Percentiles rank a stretch among this genome's conserved stretches.
Evolutionary conservation across 2,329 filamentous ascomycete genomes (phyloP).

Genomic region (Rutstroemia sydowiana): DNA sequence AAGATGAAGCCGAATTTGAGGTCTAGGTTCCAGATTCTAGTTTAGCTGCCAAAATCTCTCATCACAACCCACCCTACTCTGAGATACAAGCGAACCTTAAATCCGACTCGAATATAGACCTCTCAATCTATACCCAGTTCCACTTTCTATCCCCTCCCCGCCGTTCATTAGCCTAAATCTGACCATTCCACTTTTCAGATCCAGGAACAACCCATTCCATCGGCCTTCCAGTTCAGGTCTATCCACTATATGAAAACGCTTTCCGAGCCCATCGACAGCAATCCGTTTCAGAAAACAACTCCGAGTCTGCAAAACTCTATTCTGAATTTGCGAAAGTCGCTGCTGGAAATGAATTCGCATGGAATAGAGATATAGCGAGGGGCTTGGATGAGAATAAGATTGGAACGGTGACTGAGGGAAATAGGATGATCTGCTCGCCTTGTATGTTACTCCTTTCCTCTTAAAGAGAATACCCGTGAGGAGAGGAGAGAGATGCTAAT

Average conservation of each 20-base stretch:
- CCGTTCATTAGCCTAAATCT: neutral
- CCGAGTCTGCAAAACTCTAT: constrained; percentile 54
- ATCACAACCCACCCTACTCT: too few species aligned
- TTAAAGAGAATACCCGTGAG: too few species aligned
- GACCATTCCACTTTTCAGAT: constrained; percentile 32
- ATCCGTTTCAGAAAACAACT: constrained; percentile 45
- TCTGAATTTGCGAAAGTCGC: constrained; percentile 52
- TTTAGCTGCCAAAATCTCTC: too few species aligned
- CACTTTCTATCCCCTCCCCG: neutral
- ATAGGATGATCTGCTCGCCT: constrained; percentile 61
- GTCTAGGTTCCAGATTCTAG: too few species aligned
- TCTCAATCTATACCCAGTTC: neutral
- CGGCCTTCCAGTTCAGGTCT: constrained; percentile 58
- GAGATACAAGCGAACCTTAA: too few species aligned
- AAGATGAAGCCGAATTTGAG: too few species aligned
- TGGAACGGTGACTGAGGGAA: constrained; percentile 45
- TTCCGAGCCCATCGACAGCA: constrained; percentile 51
- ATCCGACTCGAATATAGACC: too few species aligned
- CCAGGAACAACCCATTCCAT: constrained; percentile 50
- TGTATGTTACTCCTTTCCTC: constrained; percentile 38
- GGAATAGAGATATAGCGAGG: constrained; percentile 42
- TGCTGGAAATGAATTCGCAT: constrained; percentile 44
- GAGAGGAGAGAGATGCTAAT: constrained; percentile 11
- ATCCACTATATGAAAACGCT: constrained; percentile 59
- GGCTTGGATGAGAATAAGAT: constrained; percentile 44